These are phyloP conservation scores for Nannochloropsis gaditana DNA, from an alignment of 108 stramenopile species.

Conservation along the genomic window DNA sequence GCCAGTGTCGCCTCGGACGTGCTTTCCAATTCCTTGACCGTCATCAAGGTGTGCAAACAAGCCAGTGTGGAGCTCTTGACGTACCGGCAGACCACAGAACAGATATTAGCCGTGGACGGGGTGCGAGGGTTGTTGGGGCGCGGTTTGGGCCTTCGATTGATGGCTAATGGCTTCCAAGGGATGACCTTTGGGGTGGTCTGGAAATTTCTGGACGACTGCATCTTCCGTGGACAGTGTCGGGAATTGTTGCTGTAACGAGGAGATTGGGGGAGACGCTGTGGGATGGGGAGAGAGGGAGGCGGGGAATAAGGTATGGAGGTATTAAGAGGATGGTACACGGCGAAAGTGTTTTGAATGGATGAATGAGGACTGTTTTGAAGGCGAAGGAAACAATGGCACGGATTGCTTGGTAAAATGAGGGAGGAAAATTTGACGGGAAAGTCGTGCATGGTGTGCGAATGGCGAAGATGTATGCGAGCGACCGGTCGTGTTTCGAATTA, in stretches of 20 bases:
- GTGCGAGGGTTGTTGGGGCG: constrained; percentile 45
- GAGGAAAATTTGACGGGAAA: no score
- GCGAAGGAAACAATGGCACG: no score
- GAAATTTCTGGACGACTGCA: constrained; percentile 39
- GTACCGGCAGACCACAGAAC: neutral
- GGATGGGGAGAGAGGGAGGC: neutral
- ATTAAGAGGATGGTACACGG: no score
- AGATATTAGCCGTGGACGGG: constrained; percentile 26
- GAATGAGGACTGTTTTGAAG: no score
- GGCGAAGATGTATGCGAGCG: no score
- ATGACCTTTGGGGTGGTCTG: constrained; percentile 54
- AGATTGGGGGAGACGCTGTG: neutral
- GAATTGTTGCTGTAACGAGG: neutral
- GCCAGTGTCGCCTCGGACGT: constrained; percentile 25
- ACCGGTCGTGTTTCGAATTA: no score
- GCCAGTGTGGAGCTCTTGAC: constrained; percentile 11
- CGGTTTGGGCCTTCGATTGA: constrained; percentile 38
- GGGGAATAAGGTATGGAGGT: neutral
- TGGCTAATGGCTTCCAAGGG: constrained; percentile 52
- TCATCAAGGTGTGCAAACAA: constrained; percentile 30
- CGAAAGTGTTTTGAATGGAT: no score
- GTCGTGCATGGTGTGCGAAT: no score
- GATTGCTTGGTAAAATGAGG: no score
- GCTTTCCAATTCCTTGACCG: constrained; percentile 22
- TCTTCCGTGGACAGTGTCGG: neutral